These are phyloP conservation scores for Apiotrichum brassicae DNA, from an alignment of 1,284 basidiomycete species.

Conservation along the genomic window DNA sequence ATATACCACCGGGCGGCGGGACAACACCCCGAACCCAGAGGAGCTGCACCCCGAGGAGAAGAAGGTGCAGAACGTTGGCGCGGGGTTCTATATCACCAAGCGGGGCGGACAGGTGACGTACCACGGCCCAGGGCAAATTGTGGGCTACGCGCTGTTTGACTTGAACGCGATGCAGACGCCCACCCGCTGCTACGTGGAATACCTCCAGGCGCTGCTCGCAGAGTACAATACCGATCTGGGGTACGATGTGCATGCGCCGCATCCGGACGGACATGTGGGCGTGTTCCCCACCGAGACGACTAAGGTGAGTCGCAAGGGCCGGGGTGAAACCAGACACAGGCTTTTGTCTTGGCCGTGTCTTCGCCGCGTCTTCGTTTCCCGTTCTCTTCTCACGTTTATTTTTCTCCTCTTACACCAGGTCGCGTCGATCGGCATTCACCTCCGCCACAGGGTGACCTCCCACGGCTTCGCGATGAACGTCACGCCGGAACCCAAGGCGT, in stretches of 20 bases:
- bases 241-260: slow-evolving; percentile 40
- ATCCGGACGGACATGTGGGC: slow-evolving; percentile 48
- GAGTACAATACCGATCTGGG: slow-evolving; percentile 31
- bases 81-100: slow-evolving; percentile 75
- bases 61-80: slow-evolving; percentile 67
- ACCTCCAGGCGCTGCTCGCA: slow-evolving; percentile 46
- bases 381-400: too few relatives aligned
- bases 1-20: slow-evolving; percentile 85
- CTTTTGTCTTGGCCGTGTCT: too few relatives aligned
- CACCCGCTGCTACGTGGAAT: slow-evolving; percentile 50
- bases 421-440: slow-evolving; percentile 92
- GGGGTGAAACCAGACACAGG: background rate
- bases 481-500: slow-evolving; percentile 65
- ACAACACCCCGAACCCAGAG: slow-evolving; percentile 51
- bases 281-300: slow-evolving; percentile 40
- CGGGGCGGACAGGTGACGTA: slow-evolving; percentile 93
- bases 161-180: slow-evolving; percentile 55
- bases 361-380: too few relatives aligned
- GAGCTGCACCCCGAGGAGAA: slow-evolving; percentile 59
- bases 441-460: slow-evolving; percentile 84
- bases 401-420: too few relatives aligned
- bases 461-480: slow-evolving; percentile 96
- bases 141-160: slow-evolving; percentile 91
- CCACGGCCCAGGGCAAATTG: slow-evolving; percentile 95
- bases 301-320: slow-evolving; percentile 32